Percentiles rank a stretch among this genome's conserved stretches.
Evolutionary conservation across 305 asterid genomes (phyloP).

Genomic region (Fraxinus dipetala): DNA sequence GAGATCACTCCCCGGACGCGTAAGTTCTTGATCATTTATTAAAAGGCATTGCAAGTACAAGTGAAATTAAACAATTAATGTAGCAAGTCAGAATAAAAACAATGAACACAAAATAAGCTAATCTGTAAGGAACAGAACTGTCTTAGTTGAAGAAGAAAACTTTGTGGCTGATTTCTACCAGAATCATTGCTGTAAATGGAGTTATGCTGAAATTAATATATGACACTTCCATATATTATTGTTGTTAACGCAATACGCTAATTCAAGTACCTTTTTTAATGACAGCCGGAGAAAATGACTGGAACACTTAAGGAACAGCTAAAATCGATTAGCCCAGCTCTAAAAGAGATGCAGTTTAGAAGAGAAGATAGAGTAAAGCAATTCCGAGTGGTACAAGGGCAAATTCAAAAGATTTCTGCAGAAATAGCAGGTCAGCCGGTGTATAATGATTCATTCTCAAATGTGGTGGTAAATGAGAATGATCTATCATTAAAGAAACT

Average conservation of each 20-base stretch:
- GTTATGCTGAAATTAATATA: neutral
- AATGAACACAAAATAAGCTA: neutral
- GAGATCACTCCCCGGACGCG: constrained; percentile 89
- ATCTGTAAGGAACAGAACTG: neutral
- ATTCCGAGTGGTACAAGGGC: constrained; percentile 73
- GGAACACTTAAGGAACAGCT: constrained; percentile 87
- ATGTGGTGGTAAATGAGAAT: constrained; percentile 53
- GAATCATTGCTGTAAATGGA: neutral
- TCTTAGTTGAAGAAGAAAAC: neutral
- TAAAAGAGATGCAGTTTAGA: constrained; percentile 80
- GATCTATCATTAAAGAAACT: constrained; percentile 79
- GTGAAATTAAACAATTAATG: neutral
- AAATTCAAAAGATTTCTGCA: constrained; percentile 73
- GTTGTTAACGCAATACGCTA: neutral
- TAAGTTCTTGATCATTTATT: constrained; percentile 29
- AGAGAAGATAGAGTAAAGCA: constrained; percentile 78
- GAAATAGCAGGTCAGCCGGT: constrained; percentile 85
- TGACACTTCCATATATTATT: neutral
- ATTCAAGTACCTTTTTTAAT: constrained; percentile 28
- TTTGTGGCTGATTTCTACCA: neutral
- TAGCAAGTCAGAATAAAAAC: neutral
- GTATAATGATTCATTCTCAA: constrained; percentile 59
- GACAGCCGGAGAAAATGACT: constrained; percentile 90
- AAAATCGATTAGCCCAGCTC: constrained; percentile 75
- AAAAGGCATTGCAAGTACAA: neutral